Conservation (phyloP, 2,329 filamentous ascomycete species). For the Camptophora hylomeconis region DNA sequence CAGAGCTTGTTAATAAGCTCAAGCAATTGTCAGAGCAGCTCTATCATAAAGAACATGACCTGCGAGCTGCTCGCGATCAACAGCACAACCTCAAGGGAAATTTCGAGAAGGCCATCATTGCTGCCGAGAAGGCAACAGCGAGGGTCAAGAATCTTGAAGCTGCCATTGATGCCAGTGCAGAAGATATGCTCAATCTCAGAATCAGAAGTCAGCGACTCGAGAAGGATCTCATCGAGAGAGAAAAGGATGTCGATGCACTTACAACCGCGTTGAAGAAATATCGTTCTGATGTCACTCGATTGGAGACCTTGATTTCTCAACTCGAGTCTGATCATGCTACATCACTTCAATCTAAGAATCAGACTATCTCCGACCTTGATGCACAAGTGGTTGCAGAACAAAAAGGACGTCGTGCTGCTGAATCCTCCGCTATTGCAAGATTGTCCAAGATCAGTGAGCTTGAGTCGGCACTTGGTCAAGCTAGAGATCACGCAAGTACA, state of each 20-base stretch:
- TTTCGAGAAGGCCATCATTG: constrained; percentile 28
- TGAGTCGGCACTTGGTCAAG: constrained; percentile 23
- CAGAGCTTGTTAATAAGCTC: constrained; percentile 27
- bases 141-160: constrained; percentile 27
- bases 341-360: constrained; percentile 26
- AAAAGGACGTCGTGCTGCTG: constrained; percentile 21
- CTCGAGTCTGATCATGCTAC: constrained; percentile 28
- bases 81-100: constrained; percentile 30
- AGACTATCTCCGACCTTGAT: constrained; percentile 21
- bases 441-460: constrained; percentile 25
- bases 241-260: constrained; percentile 28
- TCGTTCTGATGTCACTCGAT: constrained; percentile 27
- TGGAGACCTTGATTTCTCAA: constrained; percentile 29
- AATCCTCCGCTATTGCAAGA: constrained; percentile 23
- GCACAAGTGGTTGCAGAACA: constrained; percentile 23
- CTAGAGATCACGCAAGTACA: constrained; percentile 23
- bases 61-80: constrained; percentile 23
- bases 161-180: constrained; percentile 27
- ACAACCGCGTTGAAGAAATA: constrained; percentile 31
- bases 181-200: constrained; percentile 32
- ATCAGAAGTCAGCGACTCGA: constrained; percentile 31
- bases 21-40: constrained; percentile 19
- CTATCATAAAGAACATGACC: constrained; percentile 22
- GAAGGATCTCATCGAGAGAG: constrained; percentile 26
- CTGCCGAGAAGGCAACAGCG: constrained; percentile 24